Evolutionary conservation across 345 rosid species (phyloP).

Genomic region (Toxicodendron radicans): DNA sequence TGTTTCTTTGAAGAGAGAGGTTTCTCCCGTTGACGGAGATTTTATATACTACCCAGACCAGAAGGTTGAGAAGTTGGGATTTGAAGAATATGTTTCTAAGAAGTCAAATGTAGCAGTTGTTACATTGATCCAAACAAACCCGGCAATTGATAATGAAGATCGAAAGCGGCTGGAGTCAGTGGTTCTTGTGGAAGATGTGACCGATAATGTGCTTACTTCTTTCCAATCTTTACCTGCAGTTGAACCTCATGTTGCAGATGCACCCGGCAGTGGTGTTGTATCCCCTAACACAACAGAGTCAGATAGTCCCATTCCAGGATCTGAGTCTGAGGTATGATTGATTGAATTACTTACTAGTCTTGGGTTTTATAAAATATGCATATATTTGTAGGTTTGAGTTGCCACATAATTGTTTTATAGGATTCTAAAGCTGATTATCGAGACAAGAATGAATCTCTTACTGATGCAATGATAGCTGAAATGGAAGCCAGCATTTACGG

Average conservation of each 20-base stretch:
- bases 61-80: constrained; percentile 25
- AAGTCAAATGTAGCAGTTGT: constrained; percentile 27
- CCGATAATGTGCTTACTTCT: constrained; percentile 18
- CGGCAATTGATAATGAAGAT: constrained; percentile 25
- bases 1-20: constrained; percentile 17
- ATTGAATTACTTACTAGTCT: neutral
- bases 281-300: constrained; percentile 24
- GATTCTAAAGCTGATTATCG: constrained; percentile 33
- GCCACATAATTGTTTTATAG: constrained; percentile 23
- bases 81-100: constrained; percentile 23
- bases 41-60: constrained; percentile 22
- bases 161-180: constrained; percentile 27
- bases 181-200: constrained; percentile 18
- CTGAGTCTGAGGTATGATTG: constrained; percentile 32
- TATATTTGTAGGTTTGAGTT: constrained; percentile 10
- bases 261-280: constrained; percentile 27
- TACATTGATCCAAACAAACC: constrained; percentile 22
- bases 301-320: constrained; percentile 28
- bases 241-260: constrained; percentile 25
- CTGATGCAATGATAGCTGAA: constrained; percentile 57
- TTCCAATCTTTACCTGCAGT: constrained; percentile 29
- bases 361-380: neutral
- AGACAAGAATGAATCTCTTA: constrained; percentile 36
- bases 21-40: constrained; percentile 29
- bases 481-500: constrained; percentile 72